Base-by-base conservation (phyloP, 2,329 filamentous ascomycete genomes). In the Phoma sp. region DNA sequence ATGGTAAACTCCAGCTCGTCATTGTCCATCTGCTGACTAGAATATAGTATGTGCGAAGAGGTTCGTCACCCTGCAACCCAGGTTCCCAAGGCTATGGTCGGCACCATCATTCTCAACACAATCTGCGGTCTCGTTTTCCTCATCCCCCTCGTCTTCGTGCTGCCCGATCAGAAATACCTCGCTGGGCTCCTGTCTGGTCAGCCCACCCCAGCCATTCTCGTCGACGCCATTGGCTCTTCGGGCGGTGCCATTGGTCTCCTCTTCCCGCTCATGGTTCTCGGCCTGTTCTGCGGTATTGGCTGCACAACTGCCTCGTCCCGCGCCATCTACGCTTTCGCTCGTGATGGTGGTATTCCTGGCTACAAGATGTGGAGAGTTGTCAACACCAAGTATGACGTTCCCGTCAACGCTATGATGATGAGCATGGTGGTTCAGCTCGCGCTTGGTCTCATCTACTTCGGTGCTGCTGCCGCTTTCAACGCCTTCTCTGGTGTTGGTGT, bases 1-100 rank as follows among this genome's bases (percentile, higher is more conserved):
- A 56, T 63, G 61, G 62, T 64, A 64, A 62, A 31, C 12, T 45
- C 39, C 32, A 45, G 31, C 6, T 27, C 7, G 19, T 32, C 40
- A 22, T 51, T 57, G 64, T 55, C 62, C 53, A 62, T 40, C 24
- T 50, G 62, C 73, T 74, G 60, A 74, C 62, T 56, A 43, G 43
- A 6, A 27, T 35, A n/a, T 32, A 88, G 84, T 59, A 91, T 90
- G 88, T 90, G 87, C 65, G 88, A 91, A 74, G 88, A 91, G 72
- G 87, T 90, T 12, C 80, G 83, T 68, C 77, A 85, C 43, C 88
- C 88, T 5, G 80, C 85, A 0, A 84, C 81, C 2, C 88, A 90
- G 72, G 87, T 90, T 7, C 88, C 88, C 63, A 88, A 88, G 73
- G 88, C 88, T 64, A 89, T 91, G 85, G 86, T 90, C 40, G 78